Base-by-base conservation (phyloP, 805 yeast species). In the Scheffersomyces spartinae region DNA sequence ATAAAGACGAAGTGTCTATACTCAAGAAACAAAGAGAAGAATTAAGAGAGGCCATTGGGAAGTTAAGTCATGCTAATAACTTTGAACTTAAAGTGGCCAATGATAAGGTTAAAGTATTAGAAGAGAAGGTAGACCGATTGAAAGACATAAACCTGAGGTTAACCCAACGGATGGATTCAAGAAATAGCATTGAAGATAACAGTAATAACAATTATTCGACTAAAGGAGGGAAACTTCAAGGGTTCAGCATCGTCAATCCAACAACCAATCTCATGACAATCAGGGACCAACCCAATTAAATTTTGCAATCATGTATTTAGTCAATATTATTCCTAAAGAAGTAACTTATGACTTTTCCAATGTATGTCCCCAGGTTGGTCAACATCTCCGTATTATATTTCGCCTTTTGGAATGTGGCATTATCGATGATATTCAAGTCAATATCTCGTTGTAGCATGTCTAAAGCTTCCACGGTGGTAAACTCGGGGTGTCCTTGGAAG, bases 401-500 rank as follows among this genome's bases (percentile, higher is more conserved):
- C 20, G 44, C 40, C 26, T 41, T 40, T 26, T 54, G 51, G 25
- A 39, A 49, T 11, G 45, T 40, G 3, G 43, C 39, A 11, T 38
- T 34, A 15, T 47, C 47, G 11, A 60, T 34, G 9, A 23, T 12
- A 9, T 42, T 40, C 11, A 25, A 26, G 9, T 40, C 30, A 25
- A 25, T 29, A 23, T 40, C 36, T 13, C 29, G 11, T 24, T 43
- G 33, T 26, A 49, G 45, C 33, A 55, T 31, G 13, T 36, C 48
- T 14, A 46, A 26, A 2, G 53, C 39, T 15, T 41, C 43, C 3
- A 48, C 59, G 0, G 55, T 52, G 14, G 53, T 42, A 41, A 81
- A 85, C 45, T 85, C 95, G 0, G 95, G 95, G 42, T 85, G 96
- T 1, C 95, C 95, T 49, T 85, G 96, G 37, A 84, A 68, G 0